Evolutionary conservation across 306 rosid species (phyloP).

Genomic region (Luffa acutangula): DNA sequence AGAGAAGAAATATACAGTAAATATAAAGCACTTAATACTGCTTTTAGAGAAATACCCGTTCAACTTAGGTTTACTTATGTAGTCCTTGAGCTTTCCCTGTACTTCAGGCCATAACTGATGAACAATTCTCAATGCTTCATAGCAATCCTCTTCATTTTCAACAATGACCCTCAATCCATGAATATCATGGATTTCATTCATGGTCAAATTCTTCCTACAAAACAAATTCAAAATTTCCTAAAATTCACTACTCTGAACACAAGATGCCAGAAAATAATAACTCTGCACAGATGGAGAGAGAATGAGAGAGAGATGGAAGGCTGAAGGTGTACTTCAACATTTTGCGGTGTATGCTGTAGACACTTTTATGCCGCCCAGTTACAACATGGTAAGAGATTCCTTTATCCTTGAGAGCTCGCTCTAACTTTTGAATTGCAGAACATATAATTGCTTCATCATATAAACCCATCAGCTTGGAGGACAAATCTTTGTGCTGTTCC

Average conservation of each 20-base stretch:
- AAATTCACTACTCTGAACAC: not conserved
- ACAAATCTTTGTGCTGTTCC: slow-evolving; percentile 53
- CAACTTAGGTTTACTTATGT: slow-evolving; percentile 63
- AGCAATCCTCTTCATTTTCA: slow-evolving; percentile 84
- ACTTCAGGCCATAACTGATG: slow-evolving; percentile 74
- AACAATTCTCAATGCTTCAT: slow-evolving; percentile 62
- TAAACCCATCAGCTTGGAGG: slow-evolving; percentile 61
- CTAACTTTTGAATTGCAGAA: slow-evolving; percentile 56
- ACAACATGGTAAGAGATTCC: slow-evolving; percentile 67
- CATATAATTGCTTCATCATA: slow-evolving; percentile 72
- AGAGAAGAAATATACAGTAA: slow-evolving; percentile 9
- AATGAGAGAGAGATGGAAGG: slow-evolving; percentile 12
- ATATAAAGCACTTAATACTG: not conserved
- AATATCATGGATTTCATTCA: slow-evolving; percentile 87
- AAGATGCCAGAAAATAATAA: not conserved
- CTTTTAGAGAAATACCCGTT: slow-evolving; percentile 52
- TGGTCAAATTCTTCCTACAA: slow-evolving; percentile 70
- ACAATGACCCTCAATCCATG: slow-evolving; percentile 87
- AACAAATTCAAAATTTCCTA: not conserved
- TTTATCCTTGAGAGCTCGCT: slow-evolving; percentile 52
- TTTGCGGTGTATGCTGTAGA: slow-evolving; percentile 74
- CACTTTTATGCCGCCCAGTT: slow-evolving; percentile 87
- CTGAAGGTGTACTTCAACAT: slow-evolving; percentile 63
- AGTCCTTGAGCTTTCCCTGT: slow-evolving; percentile 84
- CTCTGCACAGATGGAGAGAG: not conserved